Evolutionary conservation across 352 stramenopile species (phyloP), one percentile per base, ranked within the genome.

Genomic region (Pythium rhizo-oryzae): DNA sequence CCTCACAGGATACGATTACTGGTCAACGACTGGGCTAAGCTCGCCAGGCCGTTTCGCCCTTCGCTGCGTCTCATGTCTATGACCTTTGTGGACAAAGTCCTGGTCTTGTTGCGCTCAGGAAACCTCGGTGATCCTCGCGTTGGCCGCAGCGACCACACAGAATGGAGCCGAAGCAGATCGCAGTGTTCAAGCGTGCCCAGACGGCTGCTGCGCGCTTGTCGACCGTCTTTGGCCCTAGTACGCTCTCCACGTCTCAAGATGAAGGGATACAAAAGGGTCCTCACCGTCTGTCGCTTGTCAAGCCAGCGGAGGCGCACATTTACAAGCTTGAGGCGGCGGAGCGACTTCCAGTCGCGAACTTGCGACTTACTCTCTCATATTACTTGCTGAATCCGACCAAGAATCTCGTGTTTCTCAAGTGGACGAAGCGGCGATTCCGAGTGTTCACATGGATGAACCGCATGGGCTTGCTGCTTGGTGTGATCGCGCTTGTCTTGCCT

Each of bases 251-350:
- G 2, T 4, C 41, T 19, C 9, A 47, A 47, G 41, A 47, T n/a
- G 41, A 16, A 11, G 35, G 1, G 2, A 15, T 41, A 11, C 41
- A n/a, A 7, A 21, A 47, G 21, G 9, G 12, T 4, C 23, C 50
- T 53, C 51, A 25, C n/a, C 51, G 51, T 21, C 25, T 33, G 16
- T 50, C 51, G 2, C 44, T 54, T 1, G 8, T 35, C 21, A 68
- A 61, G 39, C 18, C 44, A 8, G 25, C 39, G 2, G 35, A 39
- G 12, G 19, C 37, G 39, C 66, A 68, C 37, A 62, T 74, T 5
- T 66, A 67, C 57, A 70, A 69, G 57, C 61, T 74, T 37, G 54
- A 74, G 43, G 67, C 62, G 8, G 60, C 62, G 4, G 16, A 57
- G 24, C 61, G 21, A 2, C 60, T 74, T 9, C 67, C 67, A 11